Conservation (phyloP, 1,284 basidiomycete species). For the Athelia psychrophila region DNA sequence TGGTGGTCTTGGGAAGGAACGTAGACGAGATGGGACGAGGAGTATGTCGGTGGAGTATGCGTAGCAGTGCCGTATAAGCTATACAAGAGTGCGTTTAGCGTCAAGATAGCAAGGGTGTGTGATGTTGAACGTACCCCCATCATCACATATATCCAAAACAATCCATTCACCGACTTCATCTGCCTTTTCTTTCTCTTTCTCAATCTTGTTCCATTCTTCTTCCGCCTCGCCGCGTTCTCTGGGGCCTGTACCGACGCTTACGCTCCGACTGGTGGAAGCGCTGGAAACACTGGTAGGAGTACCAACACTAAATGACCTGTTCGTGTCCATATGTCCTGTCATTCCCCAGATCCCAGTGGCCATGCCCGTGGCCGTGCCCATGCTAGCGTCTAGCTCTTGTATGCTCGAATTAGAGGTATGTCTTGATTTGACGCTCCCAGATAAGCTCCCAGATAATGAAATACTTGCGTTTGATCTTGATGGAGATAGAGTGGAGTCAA, state of each 20-base stretch:
- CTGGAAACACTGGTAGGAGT: too few species aligned
- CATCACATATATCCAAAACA: constrained; percentile 54
- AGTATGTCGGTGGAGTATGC: constrained; percentile 57
- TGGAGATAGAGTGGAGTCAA: too few species aligned
- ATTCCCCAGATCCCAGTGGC: too few species aligned
- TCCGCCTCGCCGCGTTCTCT: background rate
- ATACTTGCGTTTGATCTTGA: too few species aligned
- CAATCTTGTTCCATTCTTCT: constrained; percentile 1
- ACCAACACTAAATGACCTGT: too few species aligned
- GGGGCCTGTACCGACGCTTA: background rate
- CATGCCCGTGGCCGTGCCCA: too few species aligned
- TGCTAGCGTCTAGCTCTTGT: too few species aligned
- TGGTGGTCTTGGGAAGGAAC: constrained; percentile 35
- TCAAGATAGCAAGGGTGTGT: constrained; percentile 1
- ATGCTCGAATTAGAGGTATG: too few species aligned
- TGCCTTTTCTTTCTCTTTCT: constrained; percentile 9
- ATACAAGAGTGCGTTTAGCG: background rate
- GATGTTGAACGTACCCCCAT: constrained; percentile 41
- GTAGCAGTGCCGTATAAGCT: constrained; percentile 56
- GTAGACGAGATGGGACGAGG: constrained; percentile 40
- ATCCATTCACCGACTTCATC: constrained; percentile 42
- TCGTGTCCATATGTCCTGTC: too few species aligned
- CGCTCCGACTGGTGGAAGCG: background rate
- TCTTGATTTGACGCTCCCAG: too few species aligned
- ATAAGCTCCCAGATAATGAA: too few species aligned